Percentiles rank a stretch among this genome's conserved stretches.
These are phyloP conservation scores for Scytalidium sp. DNA, from an alignment of 2,329 filamentous ascomycete species.

Conservation along the genomic window DNA sequence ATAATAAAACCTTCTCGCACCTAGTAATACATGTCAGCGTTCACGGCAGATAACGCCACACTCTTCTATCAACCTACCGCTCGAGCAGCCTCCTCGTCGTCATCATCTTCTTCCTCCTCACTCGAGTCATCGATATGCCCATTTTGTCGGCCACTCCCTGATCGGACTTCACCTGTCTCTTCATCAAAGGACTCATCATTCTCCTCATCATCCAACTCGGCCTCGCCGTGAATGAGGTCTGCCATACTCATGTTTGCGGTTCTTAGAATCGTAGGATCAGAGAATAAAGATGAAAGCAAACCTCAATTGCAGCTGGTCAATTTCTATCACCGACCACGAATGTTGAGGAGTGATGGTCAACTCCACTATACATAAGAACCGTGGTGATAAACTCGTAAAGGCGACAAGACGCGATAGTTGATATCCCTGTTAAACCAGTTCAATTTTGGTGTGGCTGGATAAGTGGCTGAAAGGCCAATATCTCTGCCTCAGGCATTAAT, in stretches of 20 bases:
- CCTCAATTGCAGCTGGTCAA: constrained; percentile 3
- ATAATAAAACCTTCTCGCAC: constrained; percentile 95
- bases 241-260: constrained; percentile 61
- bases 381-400: constrained; percentile 1
- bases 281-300: constrained; percentile 7
- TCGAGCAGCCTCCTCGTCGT: constrained; percentile 80
- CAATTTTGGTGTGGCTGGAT: background rate
- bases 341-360: background rate
- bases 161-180: constrained; percentile 60
- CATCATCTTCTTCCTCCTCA: constrained; percentile 89
- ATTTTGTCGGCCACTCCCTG: constrained; percentile 36
- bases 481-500: background rate
- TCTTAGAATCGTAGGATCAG: constrained; percentile 1
- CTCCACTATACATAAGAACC: background rate
- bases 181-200: constrained; percentile 83
- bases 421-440: background rate
- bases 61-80: constrained; percentile 51
- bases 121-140: constrained; percentile 74
- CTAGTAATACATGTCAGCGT: constrained; percentile 41
- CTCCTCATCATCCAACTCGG: constrained; percentile 80
- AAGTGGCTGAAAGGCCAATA: background rate
- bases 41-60: constrained; percentile 5
- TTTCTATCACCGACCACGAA: background rate
- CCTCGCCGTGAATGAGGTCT: constrained; percentile 80
- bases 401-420: background rate